phyloP scores from a whole-genome alignment of 768 basidiomycete species.

The Lactifluus subvellereus region DNA sequence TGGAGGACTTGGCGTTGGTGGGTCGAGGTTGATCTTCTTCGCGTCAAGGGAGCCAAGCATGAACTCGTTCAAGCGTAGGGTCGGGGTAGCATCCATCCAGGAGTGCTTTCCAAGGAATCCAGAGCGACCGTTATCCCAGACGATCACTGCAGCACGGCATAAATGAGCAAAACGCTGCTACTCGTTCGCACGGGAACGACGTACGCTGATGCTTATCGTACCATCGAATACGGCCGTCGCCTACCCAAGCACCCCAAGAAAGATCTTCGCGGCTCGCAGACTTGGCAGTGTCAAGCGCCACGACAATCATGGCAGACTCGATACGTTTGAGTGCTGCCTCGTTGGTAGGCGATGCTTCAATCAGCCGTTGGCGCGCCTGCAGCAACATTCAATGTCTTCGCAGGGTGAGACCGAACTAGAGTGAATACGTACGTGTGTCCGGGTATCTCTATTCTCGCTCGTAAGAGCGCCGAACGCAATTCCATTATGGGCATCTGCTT shows the following conservation, averaged over 20 bases:
- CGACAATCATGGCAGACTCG: constrained; percentile 83
- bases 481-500: constrained; percentile 45
- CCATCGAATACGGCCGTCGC: constrained; percentile 86
- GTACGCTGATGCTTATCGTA: constrained; percentile 94
- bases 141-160: constrained; percentile 58
- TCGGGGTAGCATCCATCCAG: constrained; percentile 93
- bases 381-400: background rate
- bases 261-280: constrained; percentile 80
- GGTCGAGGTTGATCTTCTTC: constrained; percentile 72
- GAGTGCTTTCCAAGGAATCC: constrained; percentile 89
- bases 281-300: constrained; percentile 77
- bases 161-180: background rate
- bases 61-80: constrained; percentile 93
- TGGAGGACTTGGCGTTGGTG: constrained; percentile 24
- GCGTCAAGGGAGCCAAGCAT: constrained; percentile 68
- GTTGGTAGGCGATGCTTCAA: constrained; percentile 62
- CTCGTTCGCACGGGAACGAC: constrained; percentile 28
- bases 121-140: constrained; percentile 91
- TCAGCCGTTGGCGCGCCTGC: constrained; percentile 53
- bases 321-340: constrained; percentile 65
- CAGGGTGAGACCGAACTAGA: constrained; percentile 15
- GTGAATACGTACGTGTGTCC: constrained; percentile 61
- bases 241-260: constrained; percentile 82
- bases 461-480: constrained; percentile 73
- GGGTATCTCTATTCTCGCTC: constrained; percentile 81